Conservation (phyloP, 1,139 yeast species). For the Scheffersomyces stambukii region DNA sequence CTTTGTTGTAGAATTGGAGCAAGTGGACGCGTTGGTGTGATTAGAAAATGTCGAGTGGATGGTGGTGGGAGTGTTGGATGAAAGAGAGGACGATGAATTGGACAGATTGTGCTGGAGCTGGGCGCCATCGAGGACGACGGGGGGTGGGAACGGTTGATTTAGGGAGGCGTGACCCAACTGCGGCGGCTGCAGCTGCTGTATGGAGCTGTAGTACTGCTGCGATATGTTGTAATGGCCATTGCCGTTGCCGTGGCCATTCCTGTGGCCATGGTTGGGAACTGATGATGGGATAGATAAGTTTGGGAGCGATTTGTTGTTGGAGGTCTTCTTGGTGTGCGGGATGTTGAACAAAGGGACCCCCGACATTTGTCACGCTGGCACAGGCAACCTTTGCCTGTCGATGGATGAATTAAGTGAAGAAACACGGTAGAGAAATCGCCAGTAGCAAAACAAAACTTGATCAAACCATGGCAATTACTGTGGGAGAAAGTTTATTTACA, state of each 20-base stretch:
- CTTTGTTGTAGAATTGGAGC: conserved; percentile 13
- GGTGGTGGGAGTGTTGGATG: conserved; percentile 8
- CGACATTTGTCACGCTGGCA: too few species aligned
- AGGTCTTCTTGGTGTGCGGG: conserved; percentile 12
- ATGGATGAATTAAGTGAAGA: too few species aligned
- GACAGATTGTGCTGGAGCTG: conserved; percentile 3
- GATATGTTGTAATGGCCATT: too few species aligned
- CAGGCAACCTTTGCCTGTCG: too few species aligned
- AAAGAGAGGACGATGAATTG: conserved; percentile 7
- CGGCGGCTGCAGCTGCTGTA: neutral
- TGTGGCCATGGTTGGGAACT: too few species aligned
- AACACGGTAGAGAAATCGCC: too few species aligned
- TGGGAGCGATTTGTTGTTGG: conserved; percentile 9
- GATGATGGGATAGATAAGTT: conserved; percentile 12
- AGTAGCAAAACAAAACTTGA: too few species aligned
- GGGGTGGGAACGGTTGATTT: too few species aligned
- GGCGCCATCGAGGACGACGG: too few species aligned
- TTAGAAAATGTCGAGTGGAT: conserved; percentile 3
- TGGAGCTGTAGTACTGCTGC: conserved; percentile 2
- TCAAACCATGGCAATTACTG: too few species aligned
- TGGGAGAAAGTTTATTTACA: too few species aligned
- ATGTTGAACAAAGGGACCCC: conserved; percentile 14
- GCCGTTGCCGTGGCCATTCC: neutral
- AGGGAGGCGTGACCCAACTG: too few species aligned
- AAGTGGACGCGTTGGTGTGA: conserved; percentile 1